phyloP scores from a whole-genome alignment of 2,329 filamentous ascomycete species.

The Microcyclospora pomicola region DNA sequence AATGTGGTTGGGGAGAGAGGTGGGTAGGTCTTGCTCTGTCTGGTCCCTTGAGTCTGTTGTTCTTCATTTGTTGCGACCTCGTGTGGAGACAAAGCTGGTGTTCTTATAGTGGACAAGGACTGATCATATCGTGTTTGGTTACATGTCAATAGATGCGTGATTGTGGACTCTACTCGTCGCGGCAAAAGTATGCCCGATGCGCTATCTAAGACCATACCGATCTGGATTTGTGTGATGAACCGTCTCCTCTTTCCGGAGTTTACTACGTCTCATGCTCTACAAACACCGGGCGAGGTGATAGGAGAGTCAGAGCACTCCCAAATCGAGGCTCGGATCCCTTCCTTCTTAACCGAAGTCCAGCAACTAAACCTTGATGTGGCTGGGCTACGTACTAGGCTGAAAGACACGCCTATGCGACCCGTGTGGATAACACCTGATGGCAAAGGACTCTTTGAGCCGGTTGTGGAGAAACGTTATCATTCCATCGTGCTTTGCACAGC shows the following conservation, averaged over 20 bases:
- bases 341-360: slow-evolving; percentile 39
- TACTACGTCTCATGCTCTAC: slow-evolving; percentile 39
- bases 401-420: slow-evolving; percentile 56
- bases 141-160: slow-evolving; percentile 44
- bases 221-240: slow-evolving; percentile 87
- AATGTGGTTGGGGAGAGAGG: slow-evolving; percentile 50
- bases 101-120: too few relatives aligned
- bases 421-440: slow-evolving; percentile 67
- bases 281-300: slow-evolving; percentile 59
- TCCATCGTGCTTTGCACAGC: slow-evolving; percentile 77
- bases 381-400: slow-evolving; percentile 41
- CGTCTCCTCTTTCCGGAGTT: slow-evolving; percentile 54
- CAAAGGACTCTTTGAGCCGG: slow-evolving; percentile 30
- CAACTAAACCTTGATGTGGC: slow-evolving; percentile 48
- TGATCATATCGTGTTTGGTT: not conserved
- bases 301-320: slow-evolving; percentile 65
- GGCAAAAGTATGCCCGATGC: slow-evolving; percentile 96
- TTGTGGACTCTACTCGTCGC: slow-evolving; percentile 84
- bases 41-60: too few relatives aligned
- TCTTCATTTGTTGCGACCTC: too few relatives aligned
- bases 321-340: slow-evolving; percentile 50
- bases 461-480: slow-evolving; percentile 44
- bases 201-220: slow-evolving; percentile 80
- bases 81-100: too few relatives aligned
- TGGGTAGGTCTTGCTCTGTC: slow-evolving; percentile 39